Evolutionary conservation across 495 filamentous ascomycete species (phyloP), one percentile per base, ranked within the genome.

Genomic region (Lepidopterella palustris): DNA sequence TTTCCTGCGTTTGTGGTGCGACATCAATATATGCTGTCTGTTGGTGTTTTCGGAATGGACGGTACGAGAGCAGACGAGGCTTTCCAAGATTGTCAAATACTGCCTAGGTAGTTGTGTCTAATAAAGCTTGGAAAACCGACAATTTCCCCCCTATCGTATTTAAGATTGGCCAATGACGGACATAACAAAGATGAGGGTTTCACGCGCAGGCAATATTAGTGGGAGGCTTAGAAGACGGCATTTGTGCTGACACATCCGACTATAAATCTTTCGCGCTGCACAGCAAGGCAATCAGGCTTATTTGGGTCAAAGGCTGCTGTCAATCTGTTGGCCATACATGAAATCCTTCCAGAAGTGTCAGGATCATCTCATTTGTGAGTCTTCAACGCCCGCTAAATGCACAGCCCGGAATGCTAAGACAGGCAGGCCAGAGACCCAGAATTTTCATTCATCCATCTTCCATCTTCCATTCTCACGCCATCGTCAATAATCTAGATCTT

Each of bases 401-500:
- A 59, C 29, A 63, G n/a, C n/a, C n/a, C n/a, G n/a, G n/a, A n/a
- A n/a, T n/a, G n/a, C n/a, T n/a, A n/a, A n/a, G 45, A 62, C 61
- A 54, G 48, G 52, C 45, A 62, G 58, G 57, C 61, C 57, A 52
- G 27, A 68, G 35, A 54, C 65, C 58, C 57, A 51, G 57, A 50
- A n/a, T n/a, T n/a, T n/a, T n/a, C n/a, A n/a, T n/a, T n/a, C n/a
- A n/a, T n/a, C n/a, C n/a, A n/a, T n/a, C n/a, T n/a, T n/a, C n/a
- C n/a, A n/a, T n/a, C n/a, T 25, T 50, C 32, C 45, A 27, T n/a
- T n/a, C 27, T 45, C 29, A 42, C 50, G 60, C 32, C 28, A 56
- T 8, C n/a, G n/a, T 23, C 35, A 45, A 31, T 67, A 56, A 52
- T 59, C 80, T 95, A 97, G 78, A 99, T 90, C 84, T 96, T 96